Evolutionary conservation across 805 yeast species (phyloP), one percentile per base, ranked within the genome.

Genomic region (Candida odintsovae): DNA sequence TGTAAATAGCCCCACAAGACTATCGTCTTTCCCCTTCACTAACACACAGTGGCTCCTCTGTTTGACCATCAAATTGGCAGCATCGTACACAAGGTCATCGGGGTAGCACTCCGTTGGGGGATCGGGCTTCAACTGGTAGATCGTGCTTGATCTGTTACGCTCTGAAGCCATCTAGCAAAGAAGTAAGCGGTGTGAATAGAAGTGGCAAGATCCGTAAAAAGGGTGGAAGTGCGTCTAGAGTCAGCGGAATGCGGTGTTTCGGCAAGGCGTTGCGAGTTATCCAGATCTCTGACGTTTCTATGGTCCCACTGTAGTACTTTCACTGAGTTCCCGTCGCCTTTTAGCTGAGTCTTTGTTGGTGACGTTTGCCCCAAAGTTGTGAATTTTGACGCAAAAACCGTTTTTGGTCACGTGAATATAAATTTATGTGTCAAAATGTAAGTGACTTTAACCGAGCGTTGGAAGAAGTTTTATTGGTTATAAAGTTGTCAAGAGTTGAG

Each of bases 41-140:
- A 72, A 56, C 4, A 71, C 63, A 53, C 76, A 73, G 49, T 72
- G 71, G n/a, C 64, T 63, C 33, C 72, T 52, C 28, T 59, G 56
- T n/a, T 64, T 63, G 11, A 65, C 64, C 76, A 73, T 71, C 31
- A 58, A 44, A 11, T 56, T 55, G 2, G 75, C 63, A 9, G 69
- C 72, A 8, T 55, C 53, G 19, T 56, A 48, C 1, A 69, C 67
- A 0, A 67, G 48, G 19, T 64, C 67, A 15, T 57, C 51, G 2
- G 72, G 64, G 2, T 53, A 42, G 42, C 75, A 70, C 41, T 63
- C 63, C 2, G 67, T 57, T 3, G 75, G 70, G 1, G 54, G 49
- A 41, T 71, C 75, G 1, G 75, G 67, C 21, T 57, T 54, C 26
- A 62, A 50, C 3, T 53, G 50, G 40, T 45, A 52, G 37, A 60